phyloP scores from a whole-genome alignment of 2,329 filamentous ascomycete genomes.

The Aspergillus puulaauensis region DNA sequence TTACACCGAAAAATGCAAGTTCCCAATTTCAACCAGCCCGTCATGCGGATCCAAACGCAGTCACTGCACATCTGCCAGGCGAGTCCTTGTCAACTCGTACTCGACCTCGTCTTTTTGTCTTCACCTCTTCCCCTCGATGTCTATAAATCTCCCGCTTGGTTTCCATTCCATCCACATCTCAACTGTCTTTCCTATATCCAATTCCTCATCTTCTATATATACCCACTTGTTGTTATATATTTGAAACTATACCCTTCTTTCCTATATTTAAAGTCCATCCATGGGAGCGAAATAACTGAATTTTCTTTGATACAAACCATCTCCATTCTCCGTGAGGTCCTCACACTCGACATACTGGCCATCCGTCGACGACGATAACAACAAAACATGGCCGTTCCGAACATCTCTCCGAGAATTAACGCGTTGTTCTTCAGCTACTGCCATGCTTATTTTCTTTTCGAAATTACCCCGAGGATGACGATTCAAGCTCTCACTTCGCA shows the following conservation, averaged over 20 bases:
- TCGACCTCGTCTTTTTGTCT: not conserved
- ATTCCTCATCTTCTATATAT: not conserved
- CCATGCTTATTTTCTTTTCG: too few relatives aligned
- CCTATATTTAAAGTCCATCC: rapidly evolving
- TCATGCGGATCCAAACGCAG: not conserved
- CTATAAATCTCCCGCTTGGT: not conserved
- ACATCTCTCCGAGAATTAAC: too few relatives aligned
- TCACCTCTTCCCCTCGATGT: not conserved
- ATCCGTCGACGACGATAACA: too few relatives aligned
- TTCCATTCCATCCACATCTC: not conserved
- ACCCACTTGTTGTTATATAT: not conserved
- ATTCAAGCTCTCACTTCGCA: too few relatives aligned
- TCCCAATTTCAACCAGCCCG: not conserved
- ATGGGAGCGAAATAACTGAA: too few relatives aligned
- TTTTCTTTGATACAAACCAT: too few relatives aligned
- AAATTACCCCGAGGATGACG: too few relatives aligned
- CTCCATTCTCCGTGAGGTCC: too few relatives aligned
- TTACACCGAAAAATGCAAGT: not conserved
- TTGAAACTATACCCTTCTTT: not conserved
- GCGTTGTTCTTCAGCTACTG: too few relatives aligned
- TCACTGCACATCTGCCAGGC: not conserved
- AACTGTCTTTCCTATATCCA: not conserved
- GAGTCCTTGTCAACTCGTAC: not conserved
- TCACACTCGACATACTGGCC: too few relatives aligned
- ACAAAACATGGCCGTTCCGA: too few relatives aligned